These are phyloP conservation scores for Colletotrichum lindemuthianum DNA, from an alignment of 2,329 filamentous ascomycete genomes.

Conservation along the genomic window DNA sequence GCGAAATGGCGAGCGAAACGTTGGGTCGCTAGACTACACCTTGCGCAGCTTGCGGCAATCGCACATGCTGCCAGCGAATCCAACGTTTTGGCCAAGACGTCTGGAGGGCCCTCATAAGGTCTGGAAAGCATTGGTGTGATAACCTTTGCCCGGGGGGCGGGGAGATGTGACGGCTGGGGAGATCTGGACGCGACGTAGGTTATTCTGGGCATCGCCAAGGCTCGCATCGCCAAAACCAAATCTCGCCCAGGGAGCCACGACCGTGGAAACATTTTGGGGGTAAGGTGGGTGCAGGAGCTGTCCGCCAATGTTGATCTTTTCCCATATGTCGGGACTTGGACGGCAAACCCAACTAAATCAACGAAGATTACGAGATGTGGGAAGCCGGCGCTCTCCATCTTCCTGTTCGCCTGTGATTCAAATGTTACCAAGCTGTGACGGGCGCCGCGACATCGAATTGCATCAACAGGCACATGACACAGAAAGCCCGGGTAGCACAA, in stretches of 20 bases:
- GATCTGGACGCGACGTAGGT: background rate
- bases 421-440: too few relatives aligned
- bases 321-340: background rate
- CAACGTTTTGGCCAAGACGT: slow-evolving; percentile 11
- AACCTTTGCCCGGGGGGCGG: background rate
- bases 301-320: background rate
- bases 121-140: slow-evolving; percentile 1
- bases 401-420: too few relatives aligned
- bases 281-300: background rate
- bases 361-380: background rate
- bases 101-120: background rate
- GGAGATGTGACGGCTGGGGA: background rate
- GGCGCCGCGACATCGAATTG: too few relatives aligned
- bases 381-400: background rate
- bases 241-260: background rate
- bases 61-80: background rate
- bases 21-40: background rate
- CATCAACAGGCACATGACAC: too few relatives aligned
- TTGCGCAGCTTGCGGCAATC: slow-evolving; percentile 2
- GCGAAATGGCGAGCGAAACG: background rate
- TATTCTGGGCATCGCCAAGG: slow-evolving; percentile 23
- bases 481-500: background rate
- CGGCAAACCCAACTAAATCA: background rate
- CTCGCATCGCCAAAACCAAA: slow-evolving; percentile 10
- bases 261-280: background rate